These are phyloP conservation scores for Rhododendron kiyosumense DNA, from an alignment of 148 eudicot species.

Conservation along the genomic window DNA sequence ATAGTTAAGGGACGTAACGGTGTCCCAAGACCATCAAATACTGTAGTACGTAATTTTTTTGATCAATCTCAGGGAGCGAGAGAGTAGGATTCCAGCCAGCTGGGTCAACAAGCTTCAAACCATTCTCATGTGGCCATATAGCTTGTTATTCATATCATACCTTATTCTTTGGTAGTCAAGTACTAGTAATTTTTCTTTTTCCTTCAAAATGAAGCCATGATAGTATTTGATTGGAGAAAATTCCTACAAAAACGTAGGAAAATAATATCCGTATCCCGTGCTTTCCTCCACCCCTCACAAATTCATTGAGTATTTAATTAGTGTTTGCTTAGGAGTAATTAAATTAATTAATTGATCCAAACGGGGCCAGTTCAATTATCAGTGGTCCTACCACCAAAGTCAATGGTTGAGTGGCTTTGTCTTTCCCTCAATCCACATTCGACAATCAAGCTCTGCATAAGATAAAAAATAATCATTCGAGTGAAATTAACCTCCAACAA, in stretches of 20 bases:
- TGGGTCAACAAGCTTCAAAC: not conserved
- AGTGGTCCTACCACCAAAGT: not conserved
- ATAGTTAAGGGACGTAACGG: not conserved
- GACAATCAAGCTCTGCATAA: not conserved
- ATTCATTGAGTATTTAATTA: not conserved
- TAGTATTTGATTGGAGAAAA: not conserved
- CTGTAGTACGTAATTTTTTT: too few species aligned
- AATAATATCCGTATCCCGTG: not conserved
- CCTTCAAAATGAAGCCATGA: not conserved
- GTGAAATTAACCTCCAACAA: not conserved
- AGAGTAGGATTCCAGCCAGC: not conserved
- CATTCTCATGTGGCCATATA: not conserved
- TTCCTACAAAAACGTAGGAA: not conserved
- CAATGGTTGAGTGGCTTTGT: not conserved
- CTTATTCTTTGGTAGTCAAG: not conserved
- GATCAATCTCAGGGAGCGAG: not conserved
- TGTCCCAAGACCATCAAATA: not conserved
- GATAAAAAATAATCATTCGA: not conserved
- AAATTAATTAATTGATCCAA: not conserved
- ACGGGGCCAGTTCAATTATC: not conserved
- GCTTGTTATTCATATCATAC: not conserved
- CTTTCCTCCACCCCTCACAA: not conserved
- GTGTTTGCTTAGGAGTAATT: not conserved
- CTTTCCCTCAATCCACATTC: not conserved
- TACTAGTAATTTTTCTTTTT: not conserved